Percentiles rank a stretch among this genome's conserved stretches.
Evolutionary conservation across 495 filamentous ascomycete species (phyloP).

Genomic region (Annulohypoxylon nitens): DNA sequence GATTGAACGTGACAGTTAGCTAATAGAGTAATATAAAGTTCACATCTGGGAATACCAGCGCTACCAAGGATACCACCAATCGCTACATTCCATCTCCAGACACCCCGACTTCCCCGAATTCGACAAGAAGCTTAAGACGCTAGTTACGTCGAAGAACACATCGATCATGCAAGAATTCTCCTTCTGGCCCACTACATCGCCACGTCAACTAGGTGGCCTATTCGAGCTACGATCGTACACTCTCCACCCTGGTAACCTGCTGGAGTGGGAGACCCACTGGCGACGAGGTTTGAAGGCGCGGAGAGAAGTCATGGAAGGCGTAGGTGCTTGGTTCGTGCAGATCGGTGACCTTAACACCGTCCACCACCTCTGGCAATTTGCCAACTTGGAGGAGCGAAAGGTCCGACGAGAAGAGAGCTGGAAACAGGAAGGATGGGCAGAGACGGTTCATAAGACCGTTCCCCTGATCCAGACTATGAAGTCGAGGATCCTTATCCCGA

Average conservation of each 20-base stretch:
- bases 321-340: slow-evolving; percentile 98
- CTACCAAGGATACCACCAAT: slow-evolving; percentile 95
- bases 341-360: slow-evolving; percentile 98
- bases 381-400: slow-evolving; percentile 93
- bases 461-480: slow-evolving; percentile 97
- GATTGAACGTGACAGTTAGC: background rate
- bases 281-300: slow-evolving; percentile 89
- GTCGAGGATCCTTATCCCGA: slow-evolving; percentile 90
- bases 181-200: slow-evolving; percentile 97
- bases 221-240: slow-evolving; percentile 99
- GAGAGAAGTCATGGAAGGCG: slow-evolving; percentile 97
- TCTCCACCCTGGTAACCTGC: slow-evolving; percentile 90
- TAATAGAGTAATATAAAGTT: slow-evolving; percentile 64
- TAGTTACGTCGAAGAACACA: slow-evolving; percentile 85
- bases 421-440: slow-evolving; percentile 94
- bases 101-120: slow-evolving; percentile 87
- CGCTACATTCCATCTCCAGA: slow-evolving; percentile 81
- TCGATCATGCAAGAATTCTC: slow-evolving; percentile 99
- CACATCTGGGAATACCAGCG: slow-evolving; percentile 99
- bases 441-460: slow-evolving; percentile 98
- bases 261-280: slow-evolving; percentile 99
- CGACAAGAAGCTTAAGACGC: slow-evolving; percentile 79
- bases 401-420: slow-evolving; percentile 93
- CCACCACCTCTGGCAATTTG: slow-evolving; percentile 99
- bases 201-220: slow-evolving; percentile 87